Evolutionary conservation across 441 rosid genomes (phyloP).

Genomic region (Theobroma grandiflorum): DNA sequence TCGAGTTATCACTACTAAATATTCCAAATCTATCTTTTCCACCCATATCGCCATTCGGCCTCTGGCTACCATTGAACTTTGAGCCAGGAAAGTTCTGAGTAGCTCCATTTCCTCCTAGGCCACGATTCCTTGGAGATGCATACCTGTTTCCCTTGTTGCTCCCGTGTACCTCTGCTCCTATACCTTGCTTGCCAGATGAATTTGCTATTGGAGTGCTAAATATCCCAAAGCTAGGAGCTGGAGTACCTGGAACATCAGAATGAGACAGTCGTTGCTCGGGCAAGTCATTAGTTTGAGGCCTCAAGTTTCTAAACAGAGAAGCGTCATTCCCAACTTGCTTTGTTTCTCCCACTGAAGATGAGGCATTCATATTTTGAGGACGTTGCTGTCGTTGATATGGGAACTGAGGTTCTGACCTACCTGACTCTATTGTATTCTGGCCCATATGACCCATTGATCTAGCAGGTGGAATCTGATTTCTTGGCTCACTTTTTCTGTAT

Average conservation of each 20-base stretch:
- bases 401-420: constrained; percentile 46
- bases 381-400: constrained; percentile 35
- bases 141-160: constrained; percentile 22
- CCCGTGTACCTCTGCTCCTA: constrained; percentile 18
- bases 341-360: constrained; percentile 29
- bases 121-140: constrained; percentile 16
- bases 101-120: constrained; percentile 24
- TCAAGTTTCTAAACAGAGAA: constrained; percentile 30
- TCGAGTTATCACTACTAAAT: constrained; percentile 37
- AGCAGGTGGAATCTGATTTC: constrained; percentile 39
- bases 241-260: constrained; percentile 33
- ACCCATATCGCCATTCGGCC: constrained; percentile 10
- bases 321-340: constrained; percentile 31
- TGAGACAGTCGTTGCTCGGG: constrained; percentile 36
- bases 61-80: constrained; percentile 23
- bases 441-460: constrained; percentile 30
- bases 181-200: constrained; percentile 32
- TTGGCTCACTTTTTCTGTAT: constrained; percentile 54
- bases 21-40: constrained; percentile 39
- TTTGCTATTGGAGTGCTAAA: constrained; percentile 54
- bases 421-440: constrained; percentile 37
- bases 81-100: constrained; percentile 21
- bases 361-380: constrained; percentile 28
- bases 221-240: constrained; percentile 57
- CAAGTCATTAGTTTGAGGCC: constrained; percentile 38